Base-by-base conservation (phyloP, 768 basidiomycete species). In the Rhodocollybia butyracea region DNA sequence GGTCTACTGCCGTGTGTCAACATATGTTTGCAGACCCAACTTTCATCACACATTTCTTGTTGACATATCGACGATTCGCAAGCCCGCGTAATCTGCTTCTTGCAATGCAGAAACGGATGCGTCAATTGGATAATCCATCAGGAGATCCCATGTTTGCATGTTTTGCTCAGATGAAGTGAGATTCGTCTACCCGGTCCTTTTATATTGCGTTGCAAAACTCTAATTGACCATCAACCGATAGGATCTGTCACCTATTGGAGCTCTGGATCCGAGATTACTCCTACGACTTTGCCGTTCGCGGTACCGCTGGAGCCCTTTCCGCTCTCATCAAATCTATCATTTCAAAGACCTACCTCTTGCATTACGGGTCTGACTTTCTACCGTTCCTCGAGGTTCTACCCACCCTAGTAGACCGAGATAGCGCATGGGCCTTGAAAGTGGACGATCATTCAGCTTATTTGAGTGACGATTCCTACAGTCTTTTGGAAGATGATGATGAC, bases 101-200 rank as follows among this genome's bases (percentile, higher is more conserved):
- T 42, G 87, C 89, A 5, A 91, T 94, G 87, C 89, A 92, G 68
- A 89, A 91, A 64, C 84, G 89, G 45, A 87, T 93, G 81, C 82
- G 88, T 31, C 83, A 86, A 59, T 73, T 94, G 13, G 86, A 88
- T 63, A 80, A 81, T 52, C 82, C 86, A 17, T 78, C 81, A 12
- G 83, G 83, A 6, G 90, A 94, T 72, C 87, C 88, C 1, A 86
- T 92, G 83, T 88, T 93, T 69, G 89, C 89, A 7, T 88, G 85
- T 62, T 93, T 86, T 69, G 90, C 89, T 6, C 91, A 94, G 66
- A 91, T 93, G 89, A 83, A 86, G 91, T 90, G 61, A 26, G 68
- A 54, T 22, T 42, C 41, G 61, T 58, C n/a, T 24, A 51, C 24
- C 27, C 46, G 52, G 54, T 55, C 45, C 46, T 34, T 5, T 34